These are phyloP conservation scores for Neurospora discreta DNA, from an alignment of 495 filamentous ascomycete species.

Conservation along the genomic window DNA sequence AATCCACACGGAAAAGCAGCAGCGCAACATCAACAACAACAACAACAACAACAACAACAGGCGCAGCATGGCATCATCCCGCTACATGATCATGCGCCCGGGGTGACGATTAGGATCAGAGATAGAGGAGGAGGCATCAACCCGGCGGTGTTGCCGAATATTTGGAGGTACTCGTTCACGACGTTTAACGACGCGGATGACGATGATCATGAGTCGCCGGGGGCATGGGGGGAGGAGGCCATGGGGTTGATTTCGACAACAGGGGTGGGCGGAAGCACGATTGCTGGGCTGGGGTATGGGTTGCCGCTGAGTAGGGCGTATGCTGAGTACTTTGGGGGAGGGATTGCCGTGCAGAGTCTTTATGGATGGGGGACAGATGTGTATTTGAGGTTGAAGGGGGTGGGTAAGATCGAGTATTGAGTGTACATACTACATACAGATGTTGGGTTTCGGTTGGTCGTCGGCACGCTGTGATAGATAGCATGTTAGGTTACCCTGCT, in stretches of 20 bases:
- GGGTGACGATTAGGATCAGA: conserved; percentile 89
- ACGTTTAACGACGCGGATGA: conserved; percentile 69
- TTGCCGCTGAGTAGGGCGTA: conserved; percentile 86
- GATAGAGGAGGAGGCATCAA: conserved; percentile 90
- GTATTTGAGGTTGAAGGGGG: conserved; percentile 64
- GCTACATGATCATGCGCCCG: conserved; percentile 55
- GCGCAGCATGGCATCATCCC: conserved; percentile 29
- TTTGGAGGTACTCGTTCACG: conserved; percentile 94
- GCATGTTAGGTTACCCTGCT: too few relatives aligned
- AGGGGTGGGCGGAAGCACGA: conserved; percentile 58
- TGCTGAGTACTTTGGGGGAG: conserved; percentile 95
- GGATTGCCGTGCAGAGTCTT: conserved; percentile 86
- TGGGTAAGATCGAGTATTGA: conserved; percentile 50
- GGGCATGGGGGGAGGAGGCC: conserved; percentile 42
- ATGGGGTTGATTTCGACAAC: conserved; percentile 60
- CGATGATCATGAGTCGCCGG: conserved; percentile 18
- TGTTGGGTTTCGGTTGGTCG: too few relatives aligned
- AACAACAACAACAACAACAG: too few relatives aligned
- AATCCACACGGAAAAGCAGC: not conserved
- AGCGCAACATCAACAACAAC: too few relatives aligned
- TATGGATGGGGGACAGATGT: conserved; percentile 80
- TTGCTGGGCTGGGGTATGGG: conserved; percentile 90
- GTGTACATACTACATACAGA: not conserved
- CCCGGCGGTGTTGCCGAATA: conserved; percentile 68
- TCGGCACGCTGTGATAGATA: too few relatives aligned